phyloP scores from a whole-genome alignment of 176 grass and related monocot species.

The Eragrostis nindensis region DNA sequence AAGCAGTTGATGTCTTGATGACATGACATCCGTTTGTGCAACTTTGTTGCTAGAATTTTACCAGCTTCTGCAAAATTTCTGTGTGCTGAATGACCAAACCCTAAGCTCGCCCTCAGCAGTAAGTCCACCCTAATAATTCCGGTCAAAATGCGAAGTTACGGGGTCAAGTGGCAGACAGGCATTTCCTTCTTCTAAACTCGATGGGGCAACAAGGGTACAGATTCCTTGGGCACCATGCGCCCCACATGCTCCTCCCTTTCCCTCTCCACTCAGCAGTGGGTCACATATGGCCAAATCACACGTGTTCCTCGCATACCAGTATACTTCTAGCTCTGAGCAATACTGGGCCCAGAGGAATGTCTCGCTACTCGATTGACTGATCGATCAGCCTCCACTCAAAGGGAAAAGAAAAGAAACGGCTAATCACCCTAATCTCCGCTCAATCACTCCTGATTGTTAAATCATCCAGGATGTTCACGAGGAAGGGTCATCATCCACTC shows the following conservation, averaged over 20 bases:
- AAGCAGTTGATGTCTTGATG: neutral
- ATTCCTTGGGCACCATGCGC: neutral
- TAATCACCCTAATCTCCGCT: neutral
- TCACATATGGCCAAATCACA: neutral
- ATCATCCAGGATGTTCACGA: neutral
- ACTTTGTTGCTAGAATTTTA: neutral
- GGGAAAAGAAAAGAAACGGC: neutral
- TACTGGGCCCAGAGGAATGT: neutral
- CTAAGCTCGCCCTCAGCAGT: neutral
- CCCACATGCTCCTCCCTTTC: neutral
- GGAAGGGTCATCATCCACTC: slow-evolving; percentile 7
- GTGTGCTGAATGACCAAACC: neutral
- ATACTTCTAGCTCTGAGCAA: neutral
- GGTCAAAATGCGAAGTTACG: neutral
- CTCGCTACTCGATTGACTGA: neutral
- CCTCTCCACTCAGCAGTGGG: neutral
- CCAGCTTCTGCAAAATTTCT: neutral
- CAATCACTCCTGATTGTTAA: slow-evolving; percentile 33
- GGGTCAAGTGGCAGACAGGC: neutral
- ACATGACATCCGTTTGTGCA: neutral
- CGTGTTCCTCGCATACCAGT: neutral
- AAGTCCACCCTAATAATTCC: neutral
- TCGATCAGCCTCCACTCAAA: neutral
- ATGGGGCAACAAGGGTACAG: neutral
- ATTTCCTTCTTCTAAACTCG: neutral